Evolutionary conservation across 2,329 filamentous ascomycete species (phyloP), one percentile per base, ranked within the genome.

Genomic region (Diaporthe sp.): DNA sequence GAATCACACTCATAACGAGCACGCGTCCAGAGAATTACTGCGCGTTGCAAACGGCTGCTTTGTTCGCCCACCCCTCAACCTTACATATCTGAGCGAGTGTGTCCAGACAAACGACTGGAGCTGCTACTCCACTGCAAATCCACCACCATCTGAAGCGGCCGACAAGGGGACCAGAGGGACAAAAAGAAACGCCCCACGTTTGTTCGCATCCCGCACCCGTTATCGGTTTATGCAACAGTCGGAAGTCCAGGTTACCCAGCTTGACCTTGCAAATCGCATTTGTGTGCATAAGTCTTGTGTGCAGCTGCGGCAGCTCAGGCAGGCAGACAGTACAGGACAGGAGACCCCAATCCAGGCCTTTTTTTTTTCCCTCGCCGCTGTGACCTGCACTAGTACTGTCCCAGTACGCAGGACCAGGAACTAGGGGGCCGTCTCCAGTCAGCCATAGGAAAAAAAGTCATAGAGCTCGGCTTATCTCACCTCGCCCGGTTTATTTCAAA

Each of bases 401-500:
- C 56, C 73, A 53, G 63, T 53, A 68, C 63, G 47, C 59, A 74
- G 71, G 71, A 73, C 68, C 35, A 37, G 75, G 73, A 77, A 74
- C 70, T 71, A 71, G 50, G 56, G 56, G 59, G 32, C 47, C 42
- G 19, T 25, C 19, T 63, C 37, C 39, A 44, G 58, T 71, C 70
- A 71, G 56, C 47, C 47, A 53, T 15, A 37, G n/a, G 39, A n/a
- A 51, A 69, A 72, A 73, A 73, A 59, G 65, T 71, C 63, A 53
- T 30, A 53, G 63, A 71, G 70, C 70, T 53, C 70, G 56, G 70
- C 70, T 71, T 63, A 63, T 71, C 56, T 71, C 27, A 58, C 55
- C 56, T 19, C 7, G 22, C 61, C 56, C 63, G 66, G 55, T 70
- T 68, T 70, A 76, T 72, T 78, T 80, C 59, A 63, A 85, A 88